Evolutionary conservation across 176 grass and related monocot species (phyloP).

Genomic region (Areca catechu): DNA sequence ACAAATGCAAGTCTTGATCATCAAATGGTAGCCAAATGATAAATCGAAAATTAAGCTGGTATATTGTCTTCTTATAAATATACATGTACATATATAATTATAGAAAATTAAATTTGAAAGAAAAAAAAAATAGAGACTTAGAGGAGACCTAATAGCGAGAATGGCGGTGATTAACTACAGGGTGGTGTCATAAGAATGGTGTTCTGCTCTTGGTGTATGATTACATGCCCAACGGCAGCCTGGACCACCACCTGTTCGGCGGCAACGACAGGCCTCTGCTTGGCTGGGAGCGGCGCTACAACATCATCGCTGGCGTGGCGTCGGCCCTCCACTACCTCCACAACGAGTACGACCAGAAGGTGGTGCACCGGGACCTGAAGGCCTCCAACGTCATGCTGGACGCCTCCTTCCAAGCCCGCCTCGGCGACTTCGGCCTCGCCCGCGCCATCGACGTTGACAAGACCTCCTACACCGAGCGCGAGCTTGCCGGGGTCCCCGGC

Average conservation of each 20-base stretch:
- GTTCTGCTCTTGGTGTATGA: constrained; percentile 70
- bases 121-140: too few species aligned
- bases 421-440: constrained; percentile 95
- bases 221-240: constrained; percentile 75
- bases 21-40: too few species aligned
- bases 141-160: too few species aligned
- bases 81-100: too few species aligned
- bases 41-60: too few species aligned
- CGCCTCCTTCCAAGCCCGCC: constrained; percentile 58
- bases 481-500: constrained; percentile 39
- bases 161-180: constrained; percentile 12
- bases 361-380: constrained; percentile 98
- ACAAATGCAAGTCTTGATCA: too few species aligned
- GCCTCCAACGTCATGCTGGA: constrained; percentile 98
- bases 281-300: constrained; percentile 59
- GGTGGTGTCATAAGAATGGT: constrained; percentile 72
- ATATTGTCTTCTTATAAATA: too few species aligned
- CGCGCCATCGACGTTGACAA: constrained; percentile 76
- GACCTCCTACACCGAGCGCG: constrained; percentile 85
- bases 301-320: constrained; percentile 49
- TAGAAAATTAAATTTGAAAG: too few species aligned
- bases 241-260: constrained; percentile 44
- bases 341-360: constrained; percentile 80
- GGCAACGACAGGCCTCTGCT: constrained; percentile 19
- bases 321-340: constrained; percentile 86